phyloP scores from a whole-genome alignment of 768 basidiomycete genomes.

The Leccinum broughii region DNA sequence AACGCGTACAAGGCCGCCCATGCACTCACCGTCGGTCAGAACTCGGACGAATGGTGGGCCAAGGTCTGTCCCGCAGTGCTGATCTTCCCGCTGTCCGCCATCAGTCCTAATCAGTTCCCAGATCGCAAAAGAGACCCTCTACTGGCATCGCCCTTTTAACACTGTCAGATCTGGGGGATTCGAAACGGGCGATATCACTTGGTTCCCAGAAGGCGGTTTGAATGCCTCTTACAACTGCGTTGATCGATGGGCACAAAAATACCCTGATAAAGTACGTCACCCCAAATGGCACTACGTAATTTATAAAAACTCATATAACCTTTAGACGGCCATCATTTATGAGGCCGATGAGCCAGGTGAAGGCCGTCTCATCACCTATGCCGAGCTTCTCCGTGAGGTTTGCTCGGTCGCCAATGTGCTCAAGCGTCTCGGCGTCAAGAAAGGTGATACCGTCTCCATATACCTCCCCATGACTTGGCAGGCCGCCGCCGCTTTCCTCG shows the following conservation, averaged over 20 bases:
- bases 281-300: not conserved
- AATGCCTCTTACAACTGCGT: conserved; percentile 98
- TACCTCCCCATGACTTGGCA: conserved; percentile 97
- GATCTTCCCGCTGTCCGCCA: not conserved
- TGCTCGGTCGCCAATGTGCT: conserved; percentile 90
- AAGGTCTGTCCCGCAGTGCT: conserved; percentile 46
- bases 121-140: conserved; percentile 71
- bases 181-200: conserved; percentile 81
- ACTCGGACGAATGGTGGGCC: conserved; percentile 87
- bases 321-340: conserved; percentile 92
- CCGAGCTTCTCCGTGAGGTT: conserved; percentile 87
- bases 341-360: conserved; percentile 94
- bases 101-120: conserved; percentile 22
- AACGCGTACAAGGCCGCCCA: conserved; percentile 73
- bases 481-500: conserved; percentile 93
- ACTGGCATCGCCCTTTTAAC: conserved; percentile 90
- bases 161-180: conserved; percentile 85
- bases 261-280: conserved; percentile 72
- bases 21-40: conserved; percentile 68
- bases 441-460: conserved; percentile 92
- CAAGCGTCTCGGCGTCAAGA: conserved; percentile 85
- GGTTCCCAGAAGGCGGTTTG: conserved; percentile 95
- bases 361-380: conserved; percentile 74
- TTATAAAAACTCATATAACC: not conserved
- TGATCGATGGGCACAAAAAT: conserved; percentile 90